Conservation (phyloP, 148 eudicot species). For the Cornus kousa region DNA sequence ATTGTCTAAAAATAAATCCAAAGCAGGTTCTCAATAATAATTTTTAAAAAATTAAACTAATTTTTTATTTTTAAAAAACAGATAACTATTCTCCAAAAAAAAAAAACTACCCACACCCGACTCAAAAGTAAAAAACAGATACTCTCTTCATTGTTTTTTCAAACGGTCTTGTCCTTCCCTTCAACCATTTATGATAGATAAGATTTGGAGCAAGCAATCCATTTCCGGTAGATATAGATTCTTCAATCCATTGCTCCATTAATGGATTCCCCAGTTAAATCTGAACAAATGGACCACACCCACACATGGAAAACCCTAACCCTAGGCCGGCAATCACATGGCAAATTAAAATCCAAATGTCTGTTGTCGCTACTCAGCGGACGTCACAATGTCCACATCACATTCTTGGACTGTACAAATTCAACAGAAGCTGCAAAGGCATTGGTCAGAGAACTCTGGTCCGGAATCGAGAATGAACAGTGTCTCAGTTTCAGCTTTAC, state of each 20-base stretch:
- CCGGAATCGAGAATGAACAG: constrained; percentile 16
- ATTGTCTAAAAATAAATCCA: too few species aligned
- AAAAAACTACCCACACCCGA: too few species aligned
- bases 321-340: constrained; percentile 5
- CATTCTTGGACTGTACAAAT: constrained; percentile 38
- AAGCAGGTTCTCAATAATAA: too few species aligned
- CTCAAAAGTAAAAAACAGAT: too few species aligned
- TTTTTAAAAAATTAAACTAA: too few species aligned
- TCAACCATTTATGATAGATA: too few species aligned
- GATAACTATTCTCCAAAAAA: too few species aligned
- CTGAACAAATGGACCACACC: background rate
- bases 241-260: background rate
- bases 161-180: too few species aligned
- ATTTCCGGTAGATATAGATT: too few species aligned
- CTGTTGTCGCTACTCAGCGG: background rate
- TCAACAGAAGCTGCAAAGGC: constrained; percentile 17
- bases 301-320: constrained; percentile 15
- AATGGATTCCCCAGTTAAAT: background rate
- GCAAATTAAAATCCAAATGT: background rate
- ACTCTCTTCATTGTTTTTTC: too few species aligned
- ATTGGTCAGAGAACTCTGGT: constrained; percentile 46
- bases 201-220: too few species aligned
- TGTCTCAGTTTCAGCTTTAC: constrained; percentile 15
- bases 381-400: background rate
- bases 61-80: too few species aligned